Evolutionary conservation across 2,329 filamentous ascomycete genomes (phyloP).

Genomic region (Pseudogymnoascus sp.): DNA sequence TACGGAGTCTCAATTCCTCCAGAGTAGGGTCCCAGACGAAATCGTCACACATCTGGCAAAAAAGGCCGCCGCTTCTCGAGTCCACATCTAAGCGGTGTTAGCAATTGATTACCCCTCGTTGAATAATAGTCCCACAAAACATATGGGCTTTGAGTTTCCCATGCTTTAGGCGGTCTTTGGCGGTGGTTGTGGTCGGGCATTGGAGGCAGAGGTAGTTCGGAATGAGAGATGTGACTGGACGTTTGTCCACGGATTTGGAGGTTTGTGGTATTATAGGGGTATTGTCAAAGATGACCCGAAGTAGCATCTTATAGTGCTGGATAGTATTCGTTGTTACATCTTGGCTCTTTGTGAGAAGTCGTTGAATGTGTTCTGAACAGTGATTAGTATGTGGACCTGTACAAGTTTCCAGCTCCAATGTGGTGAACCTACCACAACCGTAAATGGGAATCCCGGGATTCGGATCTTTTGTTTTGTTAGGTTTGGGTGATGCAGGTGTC

Average conservation of each 20-base stretch:
- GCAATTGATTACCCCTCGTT: background rate
- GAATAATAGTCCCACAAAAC: slow-evolving; percentile 53
- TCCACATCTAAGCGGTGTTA: slow-evolving; percentile 56
- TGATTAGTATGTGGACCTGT: slow-evolving; percentile 23
- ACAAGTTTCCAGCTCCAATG: slow-evolving; percentile 6
- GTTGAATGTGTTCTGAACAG: slow-evolving; percentile 60
- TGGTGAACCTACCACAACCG: slow-evolving; percentile 49
- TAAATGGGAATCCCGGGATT: slow-evolving; percentile 52
- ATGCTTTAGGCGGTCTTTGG: slow-evolving; percentile 59
- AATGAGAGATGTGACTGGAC: slow-evolving; percentile 52
- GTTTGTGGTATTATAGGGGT: slow-evolving; percentile 58
- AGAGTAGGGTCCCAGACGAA: slow-evolving; percentile 76
- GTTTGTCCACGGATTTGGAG: slow-evolving; percentile 48
- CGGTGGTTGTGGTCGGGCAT: slow-evolving; percentile 60
- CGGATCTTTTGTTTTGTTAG: slow-evolving; percentile 48
- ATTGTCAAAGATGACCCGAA: slow-evolving; percentile 62
- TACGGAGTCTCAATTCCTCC: slow-evolving; percentile 64
- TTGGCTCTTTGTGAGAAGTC: slow-evolving; percentile 52
- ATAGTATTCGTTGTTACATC: slow-evolving; percentile 62
- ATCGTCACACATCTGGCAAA: slow-evolving; percentile 75
- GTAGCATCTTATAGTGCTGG: slow-evolving; percentile 62
- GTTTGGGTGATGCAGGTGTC: slow-evolving; percentile 25
- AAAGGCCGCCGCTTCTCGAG: slow-evolving; percentile 65
- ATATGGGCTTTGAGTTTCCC: slow-evolving; percentile 61
- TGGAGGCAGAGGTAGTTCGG: slow-evolving; percentile 66